Percentiles rank a stretch among this genome's conserved stretches.
Conservation (phyloP, 257 asterid genomes). For the Solanum ossicruentum region DNA sequence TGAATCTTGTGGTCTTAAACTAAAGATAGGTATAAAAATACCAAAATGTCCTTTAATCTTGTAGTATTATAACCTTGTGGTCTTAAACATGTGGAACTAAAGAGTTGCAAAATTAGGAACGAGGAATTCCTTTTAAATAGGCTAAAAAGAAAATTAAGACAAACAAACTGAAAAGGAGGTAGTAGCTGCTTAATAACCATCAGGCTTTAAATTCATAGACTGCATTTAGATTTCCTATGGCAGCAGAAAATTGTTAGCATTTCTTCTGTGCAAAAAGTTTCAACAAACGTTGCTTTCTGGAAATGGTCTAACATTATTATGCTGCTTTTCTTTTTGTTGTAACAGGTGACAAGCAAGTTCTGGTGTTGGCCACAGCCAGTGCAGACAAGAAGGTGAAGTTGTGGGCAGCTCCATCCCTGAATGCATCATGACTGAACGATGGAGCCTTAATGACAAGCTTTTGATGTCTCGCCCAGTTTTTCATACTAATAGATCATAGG, state of each 20-base stretch:
- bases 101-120: background rate
- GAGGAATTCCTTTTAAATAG: background rate
- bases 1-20: background rate
- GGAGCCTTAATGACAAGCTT: background rate
- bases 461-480: background rate
- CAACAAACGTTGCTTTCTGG: background rate
- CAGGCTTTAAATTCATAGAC: background rate
- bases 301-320: background rate
- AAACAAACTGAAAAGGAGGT: background rate
- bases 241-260: background rate
- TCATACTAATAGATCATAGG: background rate
- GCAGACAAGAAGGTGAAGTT: slow-evolving; percentile 85
- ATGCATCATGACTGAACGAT: background rate
- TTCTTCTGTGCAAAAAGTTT: background rate
- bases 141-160: background rate
- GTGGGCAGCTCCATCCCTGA: slow-evolving; percentile 65
- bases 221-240: background rate
- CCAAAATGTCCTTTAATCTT: background rate
- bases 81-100: background rate
- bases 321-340: background rate
- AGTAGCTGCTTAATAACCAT: background rate
- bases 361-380: slow-evolving; percentile 69
- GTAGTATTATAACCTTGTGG: background rate
- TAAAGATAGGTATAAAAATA: background rate
- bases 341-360: slow-evolving; percentile 43